phyloP scores from a whole-genome alignment of 2,329 filamentous ascomycete genomes.

The Didymella arachidicola region DNA sequence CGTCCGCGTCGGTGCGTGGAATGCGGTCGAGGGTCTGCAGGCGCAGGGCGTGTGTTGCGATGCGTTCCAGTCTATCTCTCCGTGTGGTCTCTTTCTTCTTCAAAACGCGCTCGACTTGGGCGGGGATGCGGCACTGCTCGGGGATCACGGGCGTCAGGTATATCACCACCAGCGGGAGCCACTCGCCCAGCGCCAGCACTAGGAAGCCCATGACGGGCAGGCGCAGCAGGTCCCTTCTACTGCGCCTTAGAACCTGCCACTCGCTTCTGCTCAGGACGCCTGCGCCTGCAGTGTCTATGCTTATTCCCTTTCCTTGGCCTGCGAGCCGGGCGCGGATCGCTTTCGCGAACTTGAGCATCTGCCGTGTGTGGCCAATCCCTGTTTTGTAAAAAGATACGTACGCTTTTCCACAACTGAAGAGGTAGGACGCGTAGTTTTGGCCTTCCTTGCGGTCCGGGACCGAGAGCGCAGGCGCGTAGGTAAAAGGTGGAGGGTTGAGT shows the following conservation, averaged over 20 bases:
- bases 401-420: conserved; percentile 71
- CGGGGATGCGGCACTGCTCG: conserved; percentile 81
- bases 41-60: conserved; percentile 28
- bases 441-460: conserved; percentile 64
- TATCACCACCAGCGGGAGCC: conserved; percentile 81
- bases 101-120: conserved; percentile 70
- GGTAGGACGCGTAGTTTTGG: conserved; percentile 60
- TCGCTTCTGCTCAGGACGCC: conserved; percentile 66
- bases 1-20: conserved; percentile 3
- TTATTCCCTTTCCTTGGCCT: conserved; percentile 10
- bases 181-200: conserved; percentile 81
- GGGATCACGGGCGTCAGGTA: conserved; percentile 77
- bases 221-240: conserved; percentile 75
- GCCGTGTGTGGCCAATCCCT: conserved; percentile 76
- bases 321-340: conserved; percentile 53
- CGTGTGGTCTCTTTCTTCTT: conserved; percentile 64
- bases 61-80: conserved; percentile 27
- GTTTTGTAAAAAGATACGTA: conserved; percentile 88
- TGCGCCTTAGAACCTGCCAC: conserved; percentile 74
- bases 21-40: conserved; percentile 22
- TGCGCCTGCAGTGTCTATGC: conserved; percentile 5
- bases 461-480: conserved; percentile 73
- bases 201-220: conserved; percentile 80
- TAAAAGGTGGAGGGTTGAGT: conserved; percentile 76
- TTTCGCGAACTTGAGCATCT: conserved; percentile 64